These are phyloP conservation scores for Escovopsis sp. DNA, from an alignment of 2,329 filamentous ascomycete species.

Conservation along the genomic window DNA sequence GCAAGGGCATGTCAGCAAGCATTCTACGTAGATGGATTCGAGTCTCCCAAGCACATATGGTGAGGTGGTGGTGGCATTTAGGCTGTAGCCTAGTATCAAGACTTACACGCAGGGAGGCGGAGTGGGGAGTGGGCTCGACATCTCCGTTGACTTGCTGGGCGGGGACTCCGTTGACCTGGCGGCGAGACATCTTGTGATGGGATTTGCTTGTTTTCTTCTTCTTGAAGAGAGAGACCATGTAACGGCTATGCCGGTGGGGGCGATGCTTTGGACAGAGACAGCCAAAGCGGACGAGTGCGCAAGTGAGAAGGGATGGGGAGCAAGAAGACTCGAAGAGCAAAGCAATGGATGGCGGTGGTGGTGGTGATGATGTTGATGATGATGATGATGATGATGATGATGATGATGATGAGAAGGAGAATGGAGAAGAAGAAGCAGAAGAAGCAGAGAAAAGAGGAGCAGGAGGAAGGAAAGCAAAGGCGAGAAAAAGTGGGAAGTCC, in stretches of 20 bases:
- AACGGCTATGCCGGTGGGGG: neutral
- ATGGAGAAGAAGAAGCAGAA: neutral
- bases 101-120: constrained; percentile 35
- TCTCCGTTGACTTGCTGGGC: constrained; percentile 36
- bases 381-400: too few species aligned
- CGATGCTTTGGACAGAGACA: neutral
- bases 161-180: constrained; percentile 9
- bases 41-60: too few species aligned
- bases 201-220: neutral
- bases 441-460: neutral
- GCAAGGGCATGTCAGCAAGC: constrained; percentile 1
- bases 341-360: neutral
- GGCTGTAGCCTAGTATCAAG: neutral
- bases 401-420: too few species aligned
- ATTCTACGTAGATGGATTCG: too few species aligned
- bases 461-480: neutral
- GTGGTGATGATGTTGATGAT: too few species aligned
- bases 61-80: too few species aligned
- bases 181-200: neutral
- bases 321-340: neutral
- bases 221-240: neutral
- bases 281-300: neutral
- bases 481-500: too few species aligned
- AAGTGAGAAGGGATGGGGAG: neutral
- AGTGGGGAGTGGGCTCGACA: constrained; percentile 26